Evolutionary conservation across 2,329 filamentous ascomycete genomes (phyloP), one percentile per base, ranked within the genome.

Genomic region (Geosmithia morbida): DNA sequence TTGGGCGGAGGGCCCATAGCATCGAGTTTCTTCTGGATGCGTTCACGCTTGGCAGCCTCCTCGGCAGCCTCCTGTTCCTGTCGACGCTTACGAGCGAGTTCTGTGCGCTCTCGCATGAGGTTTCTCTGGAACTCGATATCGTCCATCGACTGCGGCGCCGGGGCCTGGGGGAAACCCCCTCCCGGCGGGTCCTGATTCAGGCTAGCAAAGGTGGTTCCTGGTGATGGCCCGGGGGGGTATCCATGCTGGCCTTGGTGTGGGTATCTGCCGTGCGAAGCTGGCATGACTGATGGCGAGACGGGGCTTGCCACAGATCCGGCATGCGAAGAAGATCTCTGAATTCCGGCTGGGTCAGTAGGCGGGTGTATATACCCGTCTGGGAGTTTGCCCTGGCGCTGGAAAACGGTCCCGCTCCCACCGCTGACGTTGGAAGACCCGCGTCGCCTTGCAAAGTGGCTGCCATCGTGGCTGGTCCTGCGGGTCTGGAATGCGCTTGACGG

Each of bases 371-470:
- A 52, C 41, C 62, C 59, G 41, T 75, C 72, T 20, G 60, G 62
- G 7, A 61, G 61, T 52, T 70, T 74, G 39, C 61, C 61, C 37
- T 67, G 53, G 37, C 83, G 78, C 54, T 83, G 76, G 54, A 74
- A 73, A 52, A 81, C 77, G 39, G 77, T 73, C 50, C 83, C 83
- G 61, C 87, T 94, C 50, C 85, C 85, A 48, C 87, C 88, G 61
- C 89, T 96, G 41, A 94, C 83, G 57, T 88, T 94, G 2, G 90
- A 97, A 16, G 90, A 96, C 49, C 85, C 85, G 52, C 90, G 81
- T 51, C 88, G 80, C 53, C 88, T 80, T 39, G 74, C 75, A 69
- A 85, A 89, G 2, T 78, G 71, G 13, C 69, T 79, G 53, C 33
- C 33, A 37, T 84, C 80, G 51, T 85, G 81, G 16, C 66, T 71